A percentile compares a stretch with the other conserved stretches of the same genome.
Evolutionary conservation across 2,329 filamentous ascomycete species (phyloP).

Genomic region (Xylariaceae sp.): DNA sequence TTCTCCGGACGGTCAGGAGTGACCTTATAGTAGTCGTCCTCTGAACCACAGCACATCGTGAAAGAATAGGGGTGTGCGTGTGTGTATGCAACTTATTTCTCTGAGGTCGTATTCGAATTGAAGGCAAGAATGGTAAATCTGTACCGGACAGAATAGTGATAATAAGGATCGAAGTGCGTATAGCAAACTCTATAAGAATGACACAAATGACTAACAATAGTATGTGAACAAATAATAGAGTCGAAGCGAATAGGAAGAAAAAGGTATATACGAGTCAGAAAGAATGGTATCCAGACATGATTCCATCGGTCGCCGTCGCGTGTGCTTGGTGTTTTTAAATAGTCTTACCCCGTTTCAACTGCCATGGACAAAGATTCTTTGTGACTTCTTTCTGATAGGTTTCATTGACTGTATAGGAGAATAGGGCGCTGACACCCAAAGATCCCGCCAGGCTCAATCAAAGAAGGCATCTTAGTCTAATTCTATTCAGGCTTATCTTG

Average conservation of each 20-base stretch:
- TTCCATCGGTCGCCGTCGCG: background rate
- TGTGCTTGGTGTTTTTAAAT: conserved; percentile 7
- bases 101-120: background rate
- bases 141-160: conserved; percentile 13
- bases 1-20: conserved; percentile 3
- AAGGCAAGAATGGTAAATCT: conserved; percentile 2
- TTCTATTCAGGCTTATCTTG: background rate
- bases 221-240: background rate
- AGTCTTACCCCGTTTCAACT: background rate
- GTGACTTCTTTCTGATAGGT: conserved; percentile 7
- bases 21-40: conserved; percentile 14
- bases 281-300: background rate
- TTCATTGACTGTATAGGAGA: background rate
- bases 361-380: conserved; percentile 1
- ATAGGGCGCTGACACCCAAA: background rate
- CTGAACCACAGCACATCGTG: conserved; percentile 19
- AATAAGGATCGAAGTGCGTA: background rate
- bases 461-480: background rate
- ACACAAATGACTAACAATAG: background rate
- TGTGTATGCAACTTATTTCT: background rate
- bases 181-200: background rate
- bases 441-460: background rate
- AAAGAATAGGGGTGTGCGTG: background rate
- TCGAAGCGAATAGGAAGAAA: background rate
- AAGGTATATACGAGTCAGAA: background rate